Base-by-base conservation (phyloP, 179 eudicot species). In the Spinacia oleracea region DNA sequence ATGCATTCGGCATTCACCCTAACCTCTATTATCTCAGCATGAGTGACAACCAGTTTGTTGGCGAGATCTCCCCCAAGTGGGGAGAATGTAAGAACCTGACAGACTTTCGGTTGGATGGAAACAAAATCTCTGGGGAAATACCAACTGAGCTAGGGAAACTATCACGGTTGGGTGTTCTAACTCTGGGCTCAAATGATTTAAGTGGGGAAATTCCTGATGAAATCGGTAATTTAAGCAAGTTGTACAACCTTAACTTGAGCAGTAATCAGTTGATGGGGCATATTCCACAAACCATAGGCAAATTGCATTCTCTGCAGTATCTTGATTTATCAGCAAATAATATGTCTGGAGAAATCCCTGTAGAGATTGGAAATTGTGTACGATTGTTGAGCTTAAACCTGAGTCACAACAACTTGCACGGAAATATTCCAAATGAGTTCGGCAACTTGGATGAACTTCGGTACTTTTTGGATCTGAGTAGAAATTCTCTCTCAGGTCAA, bases 111-210 rank as follows among this genome's bases (percentile, higher is more conserved):
- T 75, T 91, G 72, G 87, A 86, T 63, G 34, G 81, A 32, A 93
- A 91, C 68, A 85, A 67, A 59, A 81, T 93, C 50, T 84, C 91
- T 20, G 96, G 98, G 60, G 79, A 62, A 73, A 84, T 93, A 73
- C 98, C 98, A 20, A 23, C 72, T 77, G 90, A 86, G 83, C 84
- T 93, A 0, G 93, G 91, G 71, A 88, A 86, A 50, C 78, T 91
- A 74, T 84, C 65, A 20, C 66, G 81, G 20, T 75, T 93, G 81
- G 80, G 75, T 2, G 84, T 81, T 64, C 86, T 91, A 8, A 70
- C 68, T 43, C 80, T 93, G 68, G 78, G 71, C 69, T 88, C 87
- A n/a, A 93, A 91, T 81, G 79, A 75, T 72, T 76, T 93, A 38
- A 80, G 80, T 3, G 94, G 98, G 29, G 80, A 79, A 77, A 83